Conservation (phyloP, 2,329 filamentous ascomycete genomes). For the Pyrenochaeta sp. region DNA sequence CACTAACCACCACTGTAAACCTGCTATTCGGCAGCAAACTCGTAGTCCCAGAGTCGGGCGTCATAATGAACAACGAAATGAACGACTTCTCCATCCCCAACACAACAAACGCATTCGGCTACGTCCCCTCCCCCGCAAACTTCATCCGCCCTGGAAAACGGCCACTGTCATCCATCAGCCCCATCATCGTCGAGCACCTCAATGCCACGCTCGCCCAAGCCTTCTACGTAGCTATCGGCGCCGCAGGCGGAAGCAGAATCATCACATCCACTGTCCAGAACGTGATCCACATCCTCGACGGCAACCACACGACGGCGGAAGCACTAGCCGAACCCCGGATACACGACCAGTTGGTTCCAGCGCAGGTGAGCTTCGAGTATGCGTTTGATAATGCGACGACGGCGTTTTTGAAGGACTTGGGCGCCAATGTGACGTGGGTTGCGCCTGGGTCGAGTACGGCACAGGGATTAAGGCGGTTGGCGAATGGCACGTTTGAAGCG, state of each 20-base stretch:
- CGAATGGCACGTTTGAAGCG: slow-evolving; percentile 77
- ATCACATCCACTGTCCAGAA: slow-evolving; percentile 80
- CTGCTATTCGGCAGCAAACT: slow-evolving; percentile 81
- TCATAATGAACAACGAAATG: slow-evolving; percentile 71
- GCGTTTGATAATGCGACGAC: slow-evolving; percentile 70
- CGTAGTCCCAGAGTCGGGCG: slow-evolving; percentile 80
- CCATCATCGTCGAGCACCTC: slow-evolving; percentile 73
- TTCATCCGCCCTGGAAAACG: slow-evolving; percentile 83
- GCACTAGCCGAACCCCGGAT: slow-evolving; percentile 73
- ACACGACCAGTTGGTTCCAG: slow-evolving; percentile 84
- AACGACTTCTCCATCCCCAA: slow-evolving; percentile 79
- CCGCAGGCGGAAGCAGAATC: slow-evolving; percentile 83
- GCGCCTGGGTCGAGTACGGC: slow-evolving; percentile 70
- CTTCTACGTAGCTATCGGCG: slow-evolving; percentile 74
- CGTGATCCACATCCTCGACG: slow-evolving; percentile 75
- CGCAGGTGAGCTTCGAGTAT: slow-evolving; percentile 72
- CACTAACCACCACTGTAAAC: slow-evolving; percentile 87
- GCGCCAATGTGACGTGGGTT: slow-evolving; percentile 77
- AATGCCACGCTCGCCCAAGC: slow-evolving; percentile 58
- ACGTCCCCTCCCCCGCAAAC: slow-evolving; percentile 79
- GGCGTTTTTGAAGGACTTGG: slow-evolving; percentile 66
- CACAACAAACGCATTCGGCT: slow-evolving; percentile 81
- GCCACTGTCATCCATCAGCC: slow-evolving; percentile 82
- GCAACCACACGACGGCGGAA: slow-evolving; percentile 64
- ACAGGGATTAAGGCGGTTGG: slow-evolving; percentile 69